Evolutionary conservation across 805 yeast genomes (phyloP).

Genomic region (Pichia pseudocactophila): DNA sequence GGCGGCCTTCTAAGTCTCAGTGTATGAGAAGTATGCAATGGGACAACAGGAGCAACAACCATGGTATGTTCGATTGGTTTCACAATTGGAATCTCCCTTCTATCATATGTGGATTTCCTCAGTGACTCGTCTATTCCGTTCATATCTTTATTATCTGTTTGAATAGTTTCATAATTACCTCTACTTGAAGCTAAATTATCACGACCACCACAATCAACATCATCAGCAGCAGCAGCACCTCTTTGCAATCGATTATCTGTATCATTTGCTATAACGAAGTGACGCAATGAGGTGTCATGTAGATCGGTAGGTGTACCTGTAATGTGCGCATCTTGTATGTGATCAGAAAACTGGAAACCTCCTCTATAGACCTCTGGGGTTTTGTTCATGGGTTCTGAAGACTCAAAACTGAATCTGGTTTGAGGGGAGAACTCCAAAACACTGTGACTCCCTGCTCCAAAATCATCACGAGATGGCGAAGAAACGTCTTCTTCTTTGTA

Average conservation of each 20-base stretch:
- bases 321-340: not conserved
- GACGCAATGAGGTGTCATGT: too few species aligned
- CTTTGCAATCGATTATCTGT: not conserved
- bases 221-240: too few species aligned
- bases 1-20: slow-evolving; percentile 29
- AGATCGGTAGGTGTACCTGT: slow-evolving; percentile 5
- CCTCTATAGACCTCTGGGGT: slow-evolving; percentile 6
- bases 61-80: slow-evolving; percentile 24
- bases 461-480: too few species aligned
- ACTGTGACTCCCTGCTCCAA: not conserved
- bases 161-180: too few species aligned
- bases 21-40: slow-evolving; percentile 3
- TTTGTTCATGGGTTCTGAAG: slow-evolving; percentile 1
- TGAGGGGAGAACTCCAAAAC: slow-evolving; percentile 10
- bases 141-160: too few species aligned
- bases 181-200: too few species aligned
- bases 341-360: slow-evolving; percentile 1
- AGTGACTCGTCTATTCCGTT: too few species aligned
- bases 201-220: too few species aligned
- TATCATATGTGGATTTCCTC: slow-evolving; percentile 25
- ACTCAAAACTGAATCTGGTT: slow-evolving; percentile 3
- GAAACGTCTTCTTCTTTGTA: slow-evolving; percentile 3
- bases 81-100: slow-evolving; percentile 30
- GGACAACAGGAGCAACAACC: slow-evolving; percentile 16
- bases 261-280: not conserved